Evolutionary conservation across 106 monocot genomes (phyloP).

Genomic region (Chionographis japonica): DNA sequence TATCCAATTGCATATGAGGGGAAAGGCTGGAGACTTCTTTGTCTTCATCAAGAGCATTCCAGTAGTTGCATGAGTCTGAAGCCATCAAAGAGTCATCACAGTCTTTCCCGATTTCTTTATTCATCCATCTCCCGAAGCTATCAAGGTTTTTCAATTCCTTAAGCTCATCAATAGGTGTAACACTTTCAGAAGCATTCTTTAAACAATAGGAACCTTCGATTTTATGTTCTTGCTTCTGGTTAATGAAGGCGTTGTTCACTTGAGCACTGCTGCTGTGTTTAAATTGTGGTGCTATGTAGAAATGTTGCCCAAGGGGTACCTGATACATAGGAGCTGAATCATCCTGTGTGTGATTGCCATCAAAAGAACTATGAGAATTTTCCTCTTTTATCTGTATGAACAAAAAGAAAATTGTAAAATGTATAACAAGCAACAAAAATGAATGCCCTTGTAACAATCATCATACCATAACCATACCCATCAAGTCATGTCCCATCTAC

Average conservation of each 20-base stretch:
- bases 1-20: constrained; percentile 46
- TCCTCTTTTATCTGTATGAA: constrained; percentile 8
- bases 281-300: not conserved
- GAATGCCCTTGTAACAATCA: not conserved
- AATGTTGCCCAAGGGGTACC: not conserved
- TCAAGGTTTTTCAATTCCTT: constrained; percentile 35
- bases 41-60: constrained; percentile 39
- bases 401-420: too few relatives aligned
- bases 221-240: not conserved
- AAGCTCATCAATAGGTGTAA: not conserved
- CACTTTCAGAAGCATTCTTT: not conserved
- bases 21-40: constrained; percentile 39
- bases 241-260: not conserved
- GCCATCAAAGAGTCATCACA: constrained; percentile 41
- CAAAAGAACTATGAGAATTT: not conserved
- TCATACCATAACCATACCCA: too few relatives aligned
- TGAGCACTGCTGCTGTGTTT: not conserved
- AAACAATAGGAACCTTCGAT: not conserved
- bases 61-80: constrained; percentile 37
- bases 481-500: too few relatives aligned
- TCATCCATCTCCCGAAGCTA: constrained; percentile 57
- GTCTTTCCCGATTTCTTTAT: constrained; percentile 36
- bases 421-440: not conserved
- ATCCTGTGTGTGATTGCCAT: not conserved
- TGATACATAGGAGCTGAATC: not conserved